Base-by-base conservation (phyloP, 345 rosid genomes). In the Heritiera littoralis region DNA sequence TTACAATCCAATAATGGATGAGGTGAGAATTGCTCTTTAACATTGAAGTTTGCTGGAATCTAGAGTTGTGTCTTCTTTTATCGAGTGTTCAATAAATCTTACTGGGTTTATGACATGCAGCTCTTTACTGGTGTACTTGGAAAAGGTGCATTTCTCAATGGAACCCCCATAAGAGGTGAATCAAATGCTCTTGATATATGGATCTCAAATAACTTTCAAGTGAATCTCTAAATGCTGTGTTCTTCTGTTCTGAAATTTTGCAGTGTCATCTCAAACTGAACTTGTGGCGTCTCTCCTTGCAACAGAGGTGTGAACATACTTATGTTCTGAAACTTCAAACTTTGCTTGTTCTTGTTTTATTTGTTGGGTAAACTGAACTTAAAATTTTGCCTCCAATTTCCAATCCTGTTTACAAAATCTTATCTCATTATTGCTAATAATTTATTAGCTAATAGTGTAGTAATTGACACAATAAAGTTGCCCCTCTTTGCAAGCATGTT, bases 1-100 rank as follows among this genome's bases (percentile, higher is more conserved):
- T 63, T 96, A 82, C 83, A 96, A 94, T 83, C 99, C 99, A 59
- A 94, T 96, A 45, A 89, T 94, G 90, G 82, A 91, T 74, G 99
- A 94, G 98, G 99, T 94, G 56, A 86, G 86, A 80, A 23, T 69
- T 79, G 28, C 71, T 38, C 32, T 45, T 63, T 48, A 32, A 17
- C 9, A 54, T 3, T 32, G 14, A 32, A 35, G 63, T 52, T 54
- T 32, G 23, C 40, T 2, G 2, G 12, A 72, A 63, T 18, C 70
- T 76, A 2, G 35, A 48, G 9, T 48, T 76, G 11, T 66, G 43
- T 28, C 40, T 28, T 49, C 6, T 49, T 35, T 14, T 30, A 13
- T 70, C 23, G 7, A 9, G 1, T 46, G 55, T 23, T 73, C 5
- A 5, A 35, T 73, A 14, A 77, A 51, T 35, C 13, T 55, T 78